phyloP scores from a whole-genome alignment of 1,284 basidiomycete species.

The Pseudomicrostroma phylloplanum region DNA sequence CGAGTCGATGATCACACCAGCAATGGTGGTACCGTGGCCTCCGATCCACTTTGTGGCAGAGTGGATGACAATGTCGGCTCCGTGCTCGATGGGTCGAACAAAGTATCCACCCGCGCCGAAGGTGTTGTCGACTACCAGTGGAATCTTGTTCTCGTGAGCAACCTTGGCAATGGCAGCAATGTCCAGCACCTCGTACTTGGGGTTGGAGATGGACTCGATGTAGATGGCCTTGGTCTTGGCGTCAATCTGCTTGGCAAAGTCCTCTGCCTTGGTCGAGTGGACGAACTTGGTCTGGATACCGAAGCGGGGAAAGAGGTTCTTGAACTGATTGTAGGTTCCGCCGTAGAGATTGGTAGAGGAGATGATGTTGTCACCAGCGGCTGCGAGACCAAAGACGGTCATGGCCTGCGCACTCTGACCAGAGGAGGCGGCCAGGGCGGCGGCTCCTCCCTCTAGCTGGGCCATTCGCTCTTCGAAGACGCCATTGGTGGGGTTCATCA shows the following conservation, averaged over 20 bases:
- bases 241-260: constrained; percentile 60
- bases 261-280: constrained; percentile 59
- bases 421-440: constrained; percentile 70
- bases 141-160: constrained; percentile 69
- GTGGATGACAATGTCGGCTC: constrained; percentile 80
- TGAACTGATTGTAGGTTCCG: constrained; percentile 81
- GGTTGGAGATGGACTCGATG: constrained; percentile 79
- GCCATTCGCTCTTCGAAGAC: constrained; percentile 80
- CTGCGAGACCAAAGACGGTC: constrained; percentile 61
- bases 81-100: constrained; percentile 67
- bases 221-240: constrained; percentile 57
- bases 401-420: constrained; percentile 78
- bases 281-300: constrained; percentile 75
- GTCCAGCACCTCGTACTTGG: constrained; percentile 64
- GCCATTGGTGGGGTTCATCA: constrained; percentile 76
- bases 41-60: constrained; percentile 88
- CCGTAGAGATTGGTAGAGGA: constrained; percentile 54
- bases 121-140: constrained; percentile 81
- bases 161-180: constrained; percentile 69
- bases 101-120: constrained; percentile 78
- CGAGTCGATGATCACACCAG: constrained; percentile 71
- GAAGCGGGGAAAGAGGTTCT: constrained; percentile 67
- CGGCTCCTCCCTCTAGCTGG: constrained; percentile 72
- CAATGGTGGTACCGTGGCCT: constrained; percentile 81
- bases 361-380: constrained; percentile 73